Base-by-base conservation (phyloP, 345 rosid genomes). In the Mallotus nudiflorus region DNA sequence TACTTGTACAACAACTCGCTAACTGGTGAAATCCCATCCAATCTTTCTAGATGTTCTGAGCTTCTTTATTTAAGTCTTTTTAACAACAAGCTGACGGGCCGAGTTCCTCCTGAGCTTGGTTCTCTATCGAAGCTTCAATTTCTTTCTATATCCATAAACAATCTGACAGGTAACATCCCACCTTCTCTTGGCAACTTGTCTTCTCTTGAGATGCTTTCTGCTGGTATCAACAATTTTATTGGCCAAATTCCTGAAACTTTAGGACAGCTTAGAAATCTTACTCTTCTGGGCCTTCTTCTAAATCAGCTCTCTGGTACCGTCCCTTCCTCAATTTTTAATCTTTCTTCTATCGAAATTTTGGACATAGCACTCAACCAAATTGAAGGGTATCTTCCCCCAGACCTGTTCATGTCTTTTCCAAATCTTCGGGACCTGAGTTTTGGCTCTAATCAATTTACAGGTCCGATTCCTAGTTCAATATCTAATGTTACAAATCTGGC, bases 251-350 rank as follows among this genome's bases (percentile, higher is more conserved):
- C 78, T 10, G 48, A 49, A 5, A 50, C 59, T 3, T 2, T 78
- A 5, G 45, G 71, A 16, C 57, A 57, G 25, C 20, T 77, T 11
- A 49, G 25, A 24, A 39, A 62, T 55, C 44, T 62, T 19, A 0
- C 1, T 7, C 2, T 18, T 19, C 44, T 78, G 18, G 12, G 20
- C 28, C n/a, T 79, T 16, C 6, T 1, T 11, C 5, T 0, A 13
- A 80, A 80, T 66, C 35, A 37, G 1, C 25, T 80, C 13, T 65
- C 31, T 3, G 69, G 80, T 37, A 20, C 2, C 3, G 9, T 80
- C 28, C 78, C 80, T 35, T 12, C 77, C 13, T 35, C 72, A 27
- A 51, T 76, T 22, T 59, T 29, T 22, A 72, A 80, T 62, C 22
- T 76, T 3, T 72, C 77, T 67, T 75, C 74, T 6, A 60, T 68